phyloP scores from a whole-genome alignment of 768 basidiomycete species.

The Kwoniella dejecticola region DNA sequence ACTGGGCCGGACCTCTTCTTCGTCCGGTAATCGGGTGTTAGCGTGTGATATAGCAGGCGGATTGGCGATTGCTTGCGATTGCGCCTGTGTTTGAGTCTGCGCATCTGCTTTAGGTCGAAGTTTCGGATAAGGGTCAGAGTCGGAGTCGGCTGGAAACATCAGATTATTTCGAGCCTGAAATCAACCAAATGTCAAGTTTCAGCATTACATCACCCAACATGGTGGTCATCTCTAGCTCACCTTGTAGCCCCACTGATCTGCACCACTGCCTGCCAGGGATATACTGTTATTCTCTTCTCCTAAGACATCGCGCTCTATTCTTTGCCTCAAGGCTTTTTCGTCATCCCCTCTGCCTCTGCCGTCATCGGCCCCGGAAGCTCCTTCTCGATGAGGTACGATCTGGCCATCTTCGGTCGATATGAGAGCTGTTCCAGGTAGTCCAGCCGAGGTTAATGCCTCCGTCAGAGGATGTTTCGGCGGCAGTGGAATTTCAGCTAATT shows the following conservation, averaged over 20 bases:
- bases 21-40: slow-evolving; percentile 72
- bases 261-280: slow-evolving; percentile 38
- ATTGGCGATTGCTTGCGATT: slow-evolving; percentile 11
- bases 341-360: slow-evolving; percentile 42
- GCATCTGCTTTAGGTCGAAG: too few species aligned
- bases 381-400: slow-evolving; percentile 49
- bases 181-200: slow-evolving; percentile 10
- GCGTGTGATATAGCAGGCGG: slow-evolving; percentile 66
- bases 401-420: slow-evolving; percentile 42
- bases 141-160: slow-evolving; percentile 96
- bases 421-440: slow-evolving; percentile 53
- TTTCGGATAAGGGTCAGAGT: too few species aligned
- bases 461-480: slow-evolving; percentile 47
- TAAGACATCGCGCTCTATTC: slow-evolving; percentile 40
- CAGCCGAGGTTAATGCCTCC: slow-evolving; percentile 47
- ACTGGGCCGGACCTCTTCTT: slow-evolving; percentile 59
- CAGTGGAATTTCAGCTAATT: slow-evolving; percentile 35
- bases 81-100: slow-evolving; percentile 65
- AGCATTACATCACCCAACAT: slow-evolving; percentile 1
- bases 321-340: slow-evolving; percentile 25
- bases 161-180: slow-evolving; percentile 88
- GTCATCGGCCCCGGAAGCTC: slow-evolving; percentile 37
- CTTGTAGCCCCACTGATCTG: slow-evolving; percentile 52
- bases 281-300: slow-evolving; percentile 33
- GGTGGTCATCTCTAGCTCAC: too few species aligned